Conservation (phyloP, 805 yeast genomes). For the Blastobotrys chiropterorum region DNA sequence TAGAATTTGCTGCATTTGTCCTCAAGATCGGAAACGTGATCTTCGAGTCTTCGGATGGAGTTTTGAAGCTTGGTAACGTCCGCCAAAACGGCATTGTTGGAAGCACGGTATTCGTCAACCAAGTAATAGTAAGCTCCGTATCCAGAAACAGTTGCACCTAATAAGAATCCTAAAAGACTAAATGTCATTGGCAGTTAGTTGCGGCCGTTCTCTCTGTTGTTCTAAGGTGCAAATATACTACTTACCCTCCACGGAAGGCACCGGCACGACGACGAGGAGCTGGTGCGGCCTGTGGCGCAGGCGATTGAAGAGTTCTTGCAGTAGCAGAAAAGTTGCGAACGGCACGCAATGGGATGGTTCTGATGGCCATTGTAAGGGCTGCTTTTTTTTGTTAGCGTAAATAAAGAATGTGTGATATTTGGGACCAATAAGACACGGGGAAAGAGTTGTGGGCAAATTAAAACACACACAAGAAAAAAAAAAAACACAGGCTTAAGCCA, state of each 20-base stretch:
- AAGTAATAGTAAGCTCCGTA: conserved; percentile 71
- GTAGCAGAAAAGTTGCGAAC: not conserved
- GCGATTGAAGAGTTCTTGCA: not conserved
- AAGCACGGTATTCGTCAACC: conserved; percentile 67
- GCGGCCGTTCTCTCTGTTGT: too few species aligned
- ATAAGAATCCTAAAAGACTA: conserved; percentile 64
- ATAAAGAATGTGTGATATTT: not conserved
- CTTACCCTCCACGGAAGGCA: conserved; percentile 40
- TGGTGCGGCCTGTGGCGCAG: not conserved
- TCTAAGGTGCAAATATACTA: conserved; percentile 2
- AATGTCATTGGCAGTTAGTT: conserved; percentile 9
- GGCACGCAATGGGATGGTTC: not conserved
- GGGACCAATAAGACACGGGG: not conserved
- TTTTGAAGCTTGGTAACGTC: conserved; percentile 68
- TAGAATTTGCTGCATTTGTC: conserved; percentile 9
- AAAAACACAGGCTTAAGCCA: too few species aligned
- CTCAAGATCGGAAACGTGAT: conserved; percentile 43
- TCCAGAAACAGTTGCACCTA: conserved; percentile 72
- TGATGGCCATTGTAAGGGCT: not conserved
- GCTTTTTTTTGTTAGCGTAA: not conserved
- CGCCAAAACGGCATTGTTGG: conserved; percentile 65
- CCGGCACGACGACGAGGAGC: conserved; percentile 29
- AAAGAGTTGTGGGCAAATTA: too few species aligned
- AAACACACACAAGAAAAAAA: too few species aligned
- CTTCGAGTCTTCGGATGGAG: conserved; percentile 61